Percentiles rank a stretch among this genome's conserved stretches.
Evolutionary conservation across 306 rosid species (phyloP).

Genomic region (Cucurbita maxima): DNA sequence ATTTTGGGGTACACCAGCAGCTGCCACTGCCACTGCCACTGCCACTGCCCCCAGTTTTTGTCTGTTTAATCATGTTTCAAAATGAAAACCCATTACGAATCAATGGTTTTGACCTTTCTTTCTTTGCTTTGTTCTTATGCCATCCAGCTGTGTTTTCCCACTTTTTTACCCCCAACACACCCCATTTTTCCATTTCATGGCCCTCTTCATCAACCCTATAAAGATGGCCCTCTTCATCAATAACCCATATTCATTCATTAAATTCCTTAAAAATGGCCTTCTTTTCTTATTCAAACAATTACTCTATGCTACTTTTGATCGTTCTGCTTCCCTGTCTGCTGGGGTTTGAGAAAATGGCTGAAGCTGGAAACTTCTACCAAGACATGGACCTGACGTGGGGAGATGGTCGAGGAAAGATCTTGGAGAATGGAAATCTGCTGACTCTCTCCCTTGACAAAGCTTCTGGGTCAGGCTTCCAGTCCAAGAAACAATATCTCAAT

Average conservation of each 20-base stretch:
- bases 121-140: background rate
- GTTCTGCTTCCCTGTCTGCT: background rate
- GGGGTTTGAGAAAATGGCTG: background rate
- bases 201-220: background rate
- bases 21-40: background rate
- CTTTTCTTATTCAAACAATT: background rate
- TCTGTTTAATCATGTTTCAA: background rate
- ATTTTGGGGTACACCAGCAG: background rate
- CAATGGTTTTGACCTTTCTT: background rate
- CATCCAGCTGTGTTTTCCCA: background rate
- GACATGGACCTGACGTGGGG: constrained; percentile 57
- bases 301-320: background rate
- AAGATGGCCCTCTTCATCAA: background rate
- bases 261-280: background rate
- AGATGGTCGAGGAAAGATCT: constrained; percentile 40
- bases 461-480: constrained; percentile 68
- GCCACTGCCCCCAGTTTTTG: background rate
- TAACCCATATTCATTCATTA: background rate
- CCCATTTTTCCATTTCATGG: background rate
- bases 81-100: background rate
- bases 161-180: background rate
- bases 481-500: constrained; percentile 33
- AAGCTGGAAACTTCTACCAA: constrained; percentile 21
- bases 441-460: constrained; percentile 44
- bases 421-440: constrained; percentile 39